Base-by-base conservation (phyloP, 2,329 filamentous ascomycete genomes). In the Ophiostoma fasciatum region DNA sequence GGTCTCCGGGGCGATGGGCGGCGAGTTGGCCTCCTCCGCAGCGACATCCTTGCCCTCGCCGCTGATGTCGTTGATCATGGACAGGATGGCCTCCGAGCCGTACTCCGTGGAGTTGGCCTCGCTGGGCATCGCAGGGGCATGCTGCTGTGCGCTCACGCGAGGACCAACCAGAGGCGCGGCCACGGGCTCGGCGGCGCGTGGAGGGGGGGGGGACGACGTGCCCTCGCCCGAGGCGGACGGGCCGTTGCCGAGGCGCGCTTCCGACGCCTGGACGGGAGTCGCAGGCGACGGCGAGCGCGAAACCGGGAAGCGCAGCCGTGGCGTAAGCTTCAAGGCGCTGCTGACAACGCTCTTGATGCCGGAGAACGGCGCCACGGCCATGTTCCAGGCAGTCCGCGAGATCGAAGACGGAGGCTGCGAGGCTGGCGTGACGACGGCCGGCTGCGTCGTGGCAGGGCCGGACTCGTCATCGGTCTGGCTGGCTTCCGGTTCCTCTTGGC, bases 321-420 rank as follows among this genome's bases (percentile, higher is more conserved):
- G 51, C 7, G 52, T 55, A 4, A 55, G 42, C 2, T 46, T 42
- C 38, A 51, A 49, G 1, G 51, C 50, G 5, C 52, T 48, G 20
- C 48, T 48, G 4, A 47, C 46, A 14, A 57, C 49, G 5, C 50
- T 51, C 36, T 46, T 52, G 30, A 58, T 36, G 19, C 51, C 50
- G n/a, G 39, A 49, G 10, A 57, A 32, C 1, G 54, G 49, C 5
- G 48, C 48, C 28, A 55, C 37, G 3, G 46, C 46, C 12, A 40
- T 40, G 4, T 48, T 31, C 50, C 54, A 56, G 1, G 51, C 38
- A 2, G 43, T 30, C 9, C 41, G 42, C 9, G 43, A 28, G 4
- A 34, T 34, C 4, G 45, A 39, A 2, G 35, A 18, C 2, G 36
- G 35, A 14, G 38, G 28, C 7, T 25, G 35, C 3, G 29, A 5